Conservation (phyloP, 2,329 filamentous ascomycete species). For the Neofusicoccum umdonicola region DNA sequence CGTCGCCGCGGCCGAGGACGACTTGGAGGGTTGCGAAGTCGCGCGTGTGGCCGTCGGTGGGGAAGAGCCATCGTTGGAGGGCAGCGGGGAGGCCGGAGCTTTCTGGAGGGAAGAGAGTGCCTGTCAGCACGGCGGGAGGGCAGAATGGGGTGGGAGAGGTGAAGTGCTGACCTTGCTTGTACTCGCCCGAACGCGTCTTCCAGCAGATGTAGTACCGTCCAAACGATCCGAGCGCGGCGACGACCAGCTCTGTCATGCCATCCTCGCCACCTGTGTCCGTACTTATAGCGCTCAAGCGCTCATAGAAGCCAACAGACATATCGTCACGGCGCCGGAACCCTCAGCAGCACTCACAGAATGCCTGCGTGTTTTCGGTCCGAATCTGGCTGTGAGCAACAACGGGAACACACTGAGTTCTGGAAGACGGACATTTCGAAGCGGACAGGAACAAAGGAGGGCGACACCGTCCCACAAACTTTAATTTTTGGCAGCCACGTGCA, state of each 20-base stretch:
- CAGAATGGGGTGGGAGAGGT: not conserved
- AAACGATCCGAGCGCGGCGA: constrained; percentile 41
- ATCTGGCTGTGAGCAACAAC: not conserved
- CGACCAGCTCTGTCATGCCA: constrained; percentile 37
- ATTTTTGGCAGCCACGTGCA: not conserved
- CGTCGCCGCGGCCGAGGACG: constrained; percentile 38
- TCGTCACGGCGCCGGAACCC: not conserved
- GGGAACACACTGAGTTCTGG: not conserved
- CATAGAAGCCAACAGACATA: constrained; percentile 30
- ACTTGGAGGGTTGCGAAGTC: constrained; percentile 38
- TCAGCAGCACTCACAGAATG: constrained; percentile 2
- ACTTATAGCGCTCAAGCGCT: constrained; percentile 32
- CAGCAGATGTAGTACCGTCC: constrained; percentile 42
- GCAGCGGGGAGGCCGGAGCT: constrained; percentile 33
- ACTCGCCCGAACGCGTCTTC: constrained; percentile 35
- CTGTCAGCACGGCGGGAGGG: not conserved
- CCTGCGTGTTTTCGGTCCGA: not conserved
- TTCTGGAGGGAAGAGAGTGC: constrained; percentile 24
- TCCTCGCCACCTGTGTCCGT: constrained; percentile 31
- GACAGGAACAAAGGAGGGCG: not conserved
- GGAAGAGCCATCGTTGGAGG: constrained; percentile 36
- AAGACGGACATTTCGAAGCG: not conserved
- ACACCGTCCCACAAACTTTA: not conserved
- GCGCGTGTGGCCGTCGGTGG: constrained; percentile 27
- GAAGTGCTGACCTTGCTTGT: constrained; percentile 32